phyloP scores from a whole-genome alignment of 371 early-diverging fungal genomes.

The Syncephalastrum racemosum region DNA sequence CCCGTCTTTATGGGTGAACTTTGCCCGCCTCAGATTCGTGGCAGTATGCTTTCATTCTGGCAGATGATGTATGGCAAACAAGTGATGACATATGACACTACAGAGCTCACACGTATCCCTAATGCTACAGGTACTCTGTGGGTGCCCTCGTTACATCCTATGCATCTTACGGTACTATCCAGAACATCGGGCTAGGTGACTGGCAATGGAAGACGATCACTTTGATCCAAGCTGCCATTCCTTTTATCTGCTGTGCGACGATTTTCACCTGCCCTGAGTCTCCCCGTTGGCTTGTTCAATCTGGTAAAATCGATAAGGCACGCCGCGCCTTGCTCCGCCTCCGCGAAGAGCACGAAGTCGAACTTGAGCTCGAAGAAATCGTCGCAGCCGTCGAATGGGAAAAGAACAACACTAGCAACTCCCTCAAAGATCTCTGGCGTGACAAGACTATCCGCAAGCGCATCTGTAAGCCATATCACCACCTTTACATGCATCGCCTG shows the following conservation, averaged over 20 bases:
- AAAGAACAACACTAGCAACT: constrained; percentile 19
- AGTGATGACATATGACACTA: neutral
- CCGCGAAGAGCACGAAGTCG: constrained; percentile 25
- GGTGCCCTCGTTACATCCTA: constrained; percentile 30
- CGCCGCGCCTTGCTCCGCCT: constrained; percentile 18
- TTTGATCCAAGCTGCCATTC: constrained; percentile 22
- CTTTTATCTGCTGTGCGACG: constrained; percentile 12
- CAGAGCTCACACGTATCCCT: neutral
- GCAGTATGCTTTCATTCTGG: constrained; percentile 35
- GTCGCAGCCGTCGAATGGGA: constrained; percentile 30
- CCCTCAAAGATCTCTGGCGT: constrained; percentile 21
- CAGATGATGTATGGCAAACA: constrained; percentile 21
- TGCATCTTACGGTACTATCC: constrained; percentile 18
- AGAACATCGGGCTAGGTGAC: constrained; percentile 9
- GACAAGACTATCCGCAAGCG: constrained; percentile 21
- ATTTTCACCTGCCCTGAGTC: constrained; percentile 28
- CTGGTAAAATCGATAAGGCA: constrained; percentile 22
- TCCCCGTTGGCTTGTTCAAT: constrained; percentile 26
- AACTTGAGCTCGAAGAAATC: constrained; percentile 23
- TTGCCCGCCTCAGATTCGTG: constrained; percentile 25
- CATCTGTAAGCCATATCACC: constrained; percentile 11
- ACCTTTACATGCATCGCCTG: neutral
- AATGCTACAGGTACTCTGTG: constrained; percentile 18
- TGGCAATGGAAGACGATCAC: constrained; percentile 31
- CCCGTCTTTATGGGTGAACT: constrained; percentile 31